Evolutionary conservation across 768 basidiomycete species (phyloP).

Genomic region (Lactarius quietus): DNA sequence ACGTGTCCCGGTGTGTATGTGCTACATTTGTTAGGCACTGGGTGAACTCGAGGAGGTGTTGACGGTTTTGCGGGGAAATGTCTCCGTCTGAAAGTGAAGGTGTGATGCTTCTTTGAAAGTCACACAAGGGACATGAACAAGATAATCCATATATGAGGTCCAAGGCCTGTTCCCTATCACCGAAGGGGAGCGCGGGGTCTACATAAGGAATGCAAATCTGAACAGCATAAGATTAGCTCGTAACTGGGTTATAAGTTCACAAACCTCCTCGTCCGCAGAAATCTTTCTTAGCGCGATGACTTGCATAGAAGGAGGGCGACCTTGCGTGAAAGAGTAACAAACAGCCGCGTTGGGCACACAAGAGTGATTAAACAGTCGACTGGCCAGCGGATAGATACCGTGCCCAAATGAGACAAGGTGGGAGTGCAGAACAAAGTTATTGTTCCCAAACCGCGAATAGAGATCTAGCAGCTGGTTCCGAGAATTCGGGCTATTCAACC

Average conservation of each 20-base stretch:
- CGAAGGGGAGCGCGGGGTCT: constrained; percentile 64
- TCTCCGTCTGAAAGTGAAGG: constrained; percentile 35
- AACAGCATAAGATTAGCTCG: neutral
- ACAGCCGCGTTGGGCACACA: constrained; percentile 70
- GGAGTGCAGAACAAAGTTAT: constrained; percentile 76
- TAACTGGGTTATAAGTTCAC: neutral
- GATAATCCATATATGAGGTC: constrained; percentile 62
- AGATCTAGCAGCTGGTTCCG: constrained; percentile 32
- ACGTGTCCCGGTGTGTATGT: constrained; percentile 8
- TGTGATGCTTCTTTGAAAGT: constrained; percentile 39
- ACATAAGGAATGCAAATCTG: constrained; percentile 75
- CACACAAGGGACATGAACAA: constrained; percentile 60
- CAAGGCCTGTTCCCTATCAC: constrained; percentile 57
- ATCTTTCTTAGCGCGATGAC: constrained; percentile 62
- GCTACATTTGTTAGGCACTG: constrained; percentile 6
- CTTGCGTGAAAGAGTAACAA: constrained; percentile 48
- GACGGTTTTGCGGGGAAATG: constrained; percentile 39
- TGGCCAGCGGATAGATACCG: constrained; percentile 73
- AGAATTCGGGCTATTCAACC: neutral
- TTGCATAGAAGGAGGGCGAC: constrained; percentile 50
- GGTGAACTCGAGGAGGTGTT: constrained; percentile 30
- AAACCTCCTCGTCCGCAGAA: constrained; percentile 59
- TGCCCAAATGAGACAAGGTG: constrained; percentile 68
- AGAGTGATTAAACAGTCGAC: constrained; percentile 80
- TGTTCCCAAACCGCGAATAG: constrained; percentile 68